Conservation (phyloP, 2,329 filamentous ascomycete species). For the Orbilia blumenaviensis region DNA sequence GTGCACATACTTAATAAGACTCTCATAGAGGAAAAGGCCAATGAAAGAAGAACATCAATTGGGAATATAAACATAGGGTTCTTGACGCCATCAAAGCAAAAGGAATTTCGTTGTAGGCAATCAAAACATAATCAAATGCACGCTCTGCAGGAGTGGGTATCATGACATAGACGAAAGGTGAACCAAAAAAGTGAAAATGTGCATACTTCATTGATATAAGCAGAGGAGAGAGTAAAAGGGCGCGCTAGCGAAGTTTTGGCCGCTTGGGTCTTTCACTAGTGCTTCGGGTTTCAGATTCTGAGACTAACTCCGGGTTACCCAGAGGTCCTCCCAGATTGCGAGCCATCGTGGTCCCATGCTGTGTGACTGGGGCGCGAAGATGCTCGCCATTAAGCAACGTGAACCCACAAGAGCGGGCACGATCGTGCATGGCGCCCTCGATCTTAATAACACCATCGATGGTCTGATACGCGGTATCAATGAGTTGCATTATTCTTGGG, state of each 20-base stretch:
- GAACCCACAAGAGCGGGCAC: conserved; percentile 4
- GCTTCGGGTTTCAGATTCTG: background rate
- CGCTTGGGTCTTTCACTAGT: background rate
- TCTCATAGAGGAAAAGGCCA: background rate
- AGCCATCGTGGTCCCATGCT: background rate
- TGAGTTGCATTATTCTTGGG: conserved; percentile 38
- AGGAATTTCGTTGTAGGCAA: background rate
- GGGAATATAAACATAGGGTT: background rate
- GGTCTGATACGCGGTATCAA: conserved; percentile 21
- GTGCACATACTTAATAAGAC: background rate
- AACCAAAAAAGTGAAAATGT: background rate
- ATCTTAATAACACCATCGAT: conserved; percentile 4
- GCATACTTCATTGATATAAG: background rate
- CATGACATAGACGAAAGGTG: background rate
- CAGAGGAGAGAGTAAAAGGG: background rate
- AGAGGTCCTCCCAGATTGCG: no score
- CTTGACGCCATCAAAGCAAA: conserved; percentile 1
- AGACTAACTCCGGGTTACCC: background rate
- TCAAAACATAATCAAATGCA: background rate
- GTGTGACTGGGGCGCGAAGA: background rate
- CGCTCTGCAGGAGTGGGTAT: conserved; percentile 6
- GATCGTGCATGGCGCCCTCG: background rate
- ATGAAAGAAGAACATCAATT: background rate
- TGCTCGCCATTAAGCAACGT: conserved; percentile 24
- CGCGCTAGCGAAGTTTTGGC: background rate